Evolutionary conservation across 768 basidiomycete species (phyloP).

Genomic region (Lentinula aciculospora): DNA sequence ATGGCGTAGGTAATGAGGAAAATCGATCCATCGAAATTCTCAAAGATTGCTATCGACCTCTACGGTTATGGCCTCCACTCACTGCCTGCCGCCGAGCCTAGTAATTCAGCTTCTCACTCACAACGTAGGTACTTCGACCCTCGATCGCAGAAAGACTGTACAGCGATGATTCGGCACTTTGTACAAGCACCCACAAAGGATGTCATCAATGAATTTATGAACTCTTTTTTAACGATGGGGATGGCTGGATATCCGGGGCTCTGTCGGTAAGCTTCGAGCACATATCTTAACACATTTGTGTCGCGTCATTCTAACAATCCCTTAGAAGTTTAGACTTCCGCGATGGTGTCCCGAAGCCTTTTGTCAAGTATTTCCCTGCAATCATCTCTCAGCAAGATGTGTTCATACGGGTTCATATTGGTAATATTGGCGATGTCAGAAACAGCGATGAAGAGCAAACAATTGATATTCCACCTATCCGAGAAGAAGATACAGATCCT

Average conservation of each 20-base stretch:
- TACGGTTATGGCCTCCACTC: background rate
- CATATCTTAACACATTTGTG: background rate
- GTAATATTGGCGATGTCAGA: background rate
- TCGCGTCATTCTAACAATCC: background rate
- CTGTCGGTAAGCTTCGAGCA: background rate
- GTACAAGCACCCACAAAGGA: background rate
- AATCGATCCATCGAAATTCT: background rate
- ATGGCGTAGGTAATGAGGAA: background rate
- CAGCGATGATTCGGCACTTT: slow-evolving; percentile 3
- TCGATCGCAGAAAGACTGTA: slow-evolving; percentile 1
- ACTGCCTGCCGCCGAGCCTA: background rate
- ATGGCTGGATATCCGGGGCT: slow-evolving; percentile 2
- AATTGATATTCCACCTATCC: background rate
- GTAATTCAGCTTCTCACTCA: background rate
- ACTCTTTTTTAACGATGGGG: background rate
- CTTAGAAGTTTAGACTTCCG: slow-evolving; percentile 1
- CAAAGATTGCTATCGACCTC: slow-evolving; percentile 5
- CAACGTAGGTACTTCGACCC: background rate
- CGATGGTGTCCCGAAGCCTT: background rate
- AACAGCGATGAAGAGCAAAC: background rate
- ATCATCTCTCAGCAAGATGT: background rate
- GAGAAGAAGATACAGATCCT: background rate
- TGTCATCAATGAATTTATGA: background rate
- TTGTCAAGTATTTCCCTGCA: slow-evolving; percentile 1
- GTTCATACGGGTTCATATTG: background rate